Conservation (phyloP, 192 early-diverging fungal species). For the Coemansia sp. region DNA sequence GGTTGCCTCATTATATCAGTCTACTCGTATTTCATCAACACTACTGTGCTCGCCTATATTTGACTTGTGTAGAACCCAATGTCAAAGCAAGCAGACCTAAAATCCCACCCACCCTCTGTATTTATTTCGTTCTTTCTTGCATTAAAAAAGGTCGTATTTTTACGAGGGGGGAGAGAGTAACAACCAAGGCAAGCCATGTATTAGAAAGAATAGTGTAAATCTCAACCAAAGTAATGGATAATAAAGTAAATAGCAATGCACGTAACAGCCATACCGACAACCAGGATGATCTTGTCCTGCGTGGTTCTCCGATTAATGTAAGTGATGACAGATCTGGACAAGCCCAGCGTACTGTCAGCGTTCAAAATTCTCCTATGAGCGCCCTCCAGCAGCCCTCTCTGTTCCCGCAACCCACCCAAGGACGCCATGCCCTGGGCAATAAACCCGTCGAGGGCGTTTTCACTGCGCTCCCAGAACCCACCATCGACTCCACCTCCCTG, state of each 20-base stretch:
- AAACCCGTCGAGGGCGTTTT: constrained; percentile 36
- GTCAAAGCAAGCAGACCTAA: not conserved
- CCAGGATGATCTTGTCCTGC: constrained; percentile 48
- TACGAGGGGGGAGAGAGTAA: no score
- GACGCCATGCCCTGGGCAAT: constrained; percentile 46
- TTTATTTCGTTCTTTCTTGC: no score
- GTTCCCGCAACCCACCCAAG: constrained; percentile 36
- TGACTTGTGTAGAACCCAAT: no score
- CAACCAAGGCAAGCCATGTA: no score
- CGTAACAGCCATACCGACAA: constrained; percentile 31
- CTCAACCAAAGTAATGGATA: constrained; percentile 35
- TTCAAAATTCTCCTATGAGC: constrained; percentile 38
- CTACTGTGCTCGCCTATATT: no score
- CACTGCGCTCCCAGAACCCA: constrained; percentile 34
- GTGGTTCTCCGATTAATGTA: constrained; percentile 46
- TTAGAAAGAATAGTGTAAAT: not conserved
- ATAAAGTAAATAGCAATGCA: constrained; percentile 43
- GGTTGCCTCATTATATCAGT: no score
- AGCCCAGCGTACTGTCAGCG: constrained; percentile 36
- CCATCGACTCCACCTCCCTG: constrained; percentile 30
- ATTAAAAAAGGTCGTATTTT: no score
- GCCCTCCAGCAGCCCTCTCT: constrained; percentile 26
- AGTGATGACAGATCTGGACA: constrained; percentile 41
- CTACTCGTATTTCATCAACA: no score
- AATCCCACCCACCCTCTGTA: no score